Evolutionary conservation across 2,329 filamentous ascomycete genomes (phyloP).

Genomic region (Aspergillus terreus): DNA sequence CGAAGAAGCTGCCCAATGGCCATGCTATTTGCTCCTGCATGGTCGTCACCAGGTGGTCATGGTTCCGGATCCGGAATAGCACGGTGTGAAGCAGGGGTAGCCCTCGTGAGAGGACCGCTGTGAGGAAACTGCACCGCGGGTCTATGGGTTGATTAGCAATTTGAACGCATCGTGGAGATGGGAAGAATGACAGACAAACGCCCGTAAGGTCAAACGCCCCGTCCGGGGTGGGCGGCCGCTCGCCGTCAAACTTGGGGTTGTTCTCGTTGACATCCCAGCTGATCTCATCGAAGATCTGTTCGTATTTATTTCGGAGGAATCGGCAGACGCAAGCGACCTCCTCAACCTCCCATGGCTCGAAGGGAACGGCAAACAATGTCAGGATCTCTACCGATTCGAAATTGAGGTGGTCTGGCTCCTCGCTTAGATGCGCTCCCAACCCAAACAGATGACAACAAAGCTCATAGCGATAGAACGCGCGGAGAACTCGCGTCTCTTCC

Average conservation of each 20-base stretch:
- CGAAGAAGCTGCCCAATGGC: neutral
- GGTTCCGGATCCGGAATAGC: conserved; percentile 7
- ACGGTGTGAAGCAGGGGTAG: conserved; percentile 6
- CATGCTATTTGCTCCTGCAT: conserved; percentile 9
- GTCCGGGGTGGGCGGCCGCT: conserved; percentile 2
- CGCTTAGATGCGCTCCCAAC: neutral
- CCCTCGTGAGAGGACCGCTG: conserved; percentile 8
- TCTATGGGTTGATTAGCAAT: neutral
- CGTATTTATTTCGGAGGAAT: conserved; percentile 1
- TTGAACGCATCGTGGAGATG: no score
- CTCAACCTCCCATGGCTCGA: conserved; percentile 13
- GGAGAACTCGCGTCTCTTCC: conserved; percentile 10
- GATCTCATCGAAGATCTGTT: conserved; percentile 4
- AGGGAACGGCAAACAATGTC: neutral
- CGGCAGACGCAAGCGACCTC: conserved; percentile 6
- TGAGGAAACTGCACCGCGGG: neutral
- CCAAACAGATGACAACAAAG: conserved; percentile 11
- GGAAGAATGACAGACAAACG: neutral
- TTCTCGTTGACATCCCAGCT: conserved; percentile 8
- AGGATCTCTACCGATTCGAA: neutral
- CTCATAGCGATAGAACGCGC: conserved; percentile 13
- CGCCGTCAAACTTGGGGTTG: conserved; percentile 10
- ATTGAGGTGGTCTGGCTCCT: no score
- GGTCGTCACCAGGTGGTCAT: conserved; percentile 9
- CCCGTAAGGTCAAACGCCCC: conserved; percentile 3